Base-by-base conservation (phyloP, 208 protist species). In the Wallacemonas sp. region DNA sequence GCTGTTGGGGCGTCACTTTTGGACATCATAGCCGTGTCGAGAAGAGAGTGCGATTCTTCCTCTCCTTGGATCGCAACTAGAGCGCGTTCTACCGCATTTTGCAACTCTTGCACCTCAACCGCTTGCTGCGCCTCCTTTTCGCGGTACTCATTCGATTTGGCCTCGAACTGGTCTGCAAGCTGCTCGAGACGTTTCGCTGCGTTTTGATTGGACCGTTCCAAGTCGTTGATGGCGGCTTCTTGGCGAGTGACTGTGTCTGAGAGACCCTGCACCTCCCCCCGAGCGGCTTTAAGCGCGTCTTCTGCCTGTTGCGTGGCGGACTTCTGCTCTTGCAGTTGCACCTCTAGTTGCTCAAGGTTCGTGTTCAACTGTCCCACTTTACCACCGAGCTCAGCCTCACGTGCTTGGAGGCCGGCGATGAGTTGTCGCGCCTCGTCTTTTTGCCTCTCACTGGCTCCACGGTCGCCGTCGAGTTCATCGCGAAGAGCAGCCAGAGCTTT, bases 201-300 rank as follows among this genome's bases (percentile, higher is more conserved):
- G 19, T 58, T 58, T 17, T 58, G 26, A 24, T 39, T 58, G 6
- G 51, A 41, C 3, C 31, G 26, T 19, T 58, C 51, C 3, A 58
- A 31, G 30, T 58, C 51, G 19, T 17, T 17, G 14, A 58, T 58
- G 51, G 51, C 51, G 2, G 51, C 4, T 11, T 15, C n/a, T 31
- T 58, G 51, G 33, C 38, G 55, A 14, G 36, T 3, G 3, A 42
- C 53, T 2, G 27, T 42, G 3, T 59, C 53, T 8, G 46, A 31
- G 24, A 54, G 26, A 11, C 19, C 24, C 46, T 26, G 30, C 12
- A 64, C 60, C 44, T 77, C 69, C 47, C 51, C 41, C 31, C 53
- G 30, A 19, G 17, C n/a, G 27, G 14, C 60, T 44, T 2, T 24
- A 39, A 24, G 45, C 14, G 45, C 33, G 30, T 28, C 12, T 26